Evolutionary conservation across 768 basidiomycete species (phyloP).

Genomic region (Naematelia aurantialba): DNA sequence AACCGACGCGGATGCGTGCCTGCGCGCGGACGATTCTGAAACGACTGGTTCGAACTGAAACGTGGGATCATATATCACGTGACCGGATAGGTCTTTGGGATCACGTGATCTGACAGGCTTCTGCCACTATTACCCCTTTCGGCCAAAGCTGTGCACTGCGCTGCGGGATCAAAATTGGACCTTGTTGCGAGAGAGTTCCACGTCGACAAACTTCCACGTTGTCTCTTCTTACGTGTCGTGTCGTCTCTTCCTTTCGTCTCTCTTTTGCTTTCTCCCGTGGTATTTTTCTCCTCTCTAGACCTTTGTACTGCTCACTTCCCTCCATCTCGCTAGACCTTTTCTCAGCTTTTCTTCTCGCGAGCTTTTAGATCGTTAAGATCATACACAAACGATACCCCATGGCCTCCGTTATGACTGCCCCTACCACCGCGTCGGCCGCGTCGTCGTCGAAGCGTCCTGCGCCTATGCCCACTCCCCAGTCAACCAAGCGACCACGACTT

Average conservation of each 20-base stretch:
- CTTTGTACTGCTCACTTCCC: background rate
- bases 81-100: too few species aligned
- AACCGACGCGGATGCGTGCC: too few species aligned
- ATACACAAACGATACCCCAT: constrained; percentile 4
- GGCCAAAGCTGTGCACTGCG: constrained; percentile 2
- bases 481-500: constrained; percentile 21
- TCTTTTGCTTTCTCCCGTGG: background rate
- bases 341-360: background rate
- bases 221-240: background rate
- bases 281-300: background rate
- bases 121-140: background rate
- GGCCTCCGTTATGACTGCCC: constrained; percentile 1
- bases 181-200: background rate
- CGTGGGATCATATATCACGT: too few species aligned
- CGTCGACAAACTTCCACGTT: constrained; percentile 3
- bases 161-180: too few species aligned
- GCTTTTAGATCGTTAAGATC: background rate
- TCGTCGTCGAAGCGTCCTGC: constrained; percentile 26
- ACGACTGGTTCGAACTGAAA: too few species aligned
- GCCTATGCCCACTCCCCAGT: constrained; percentile 5
- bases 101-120: too few species aligned
- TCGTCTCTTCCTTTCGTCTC: constrained; percentile 3
- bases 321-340: too few species aligned
- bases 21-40: too few species aligned
- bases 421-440: constrained; percentile 16